Base-by-base conservation (phyloP, 2,329 filamentous ascomycete genomes). In the Colletotrichum viniferum region DNA sequence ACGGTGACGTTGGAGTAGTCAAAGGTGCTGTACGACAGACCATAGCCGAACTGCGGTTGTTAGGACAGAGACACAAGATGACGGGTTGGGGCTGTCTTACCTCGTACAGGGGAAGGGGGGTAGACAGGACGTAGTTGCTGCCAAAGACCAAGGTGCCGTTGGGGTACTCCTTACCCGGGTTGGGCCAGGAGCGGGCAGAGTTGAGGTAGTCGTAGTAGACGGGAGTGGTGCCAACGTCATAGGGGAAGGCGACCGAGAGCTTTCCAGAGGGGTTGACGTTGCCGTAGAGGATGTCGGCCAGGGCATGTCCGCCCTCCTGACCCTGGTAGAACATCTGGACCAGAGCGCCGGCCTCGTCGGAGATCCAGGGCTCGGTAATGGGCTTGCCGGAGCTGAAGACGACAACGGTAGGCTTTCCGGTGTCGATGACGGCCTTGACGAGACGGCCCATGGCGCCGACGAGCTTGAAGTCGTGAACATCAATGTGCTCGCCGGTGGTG, bases 301-400 rank as follows among this genome's bases (percentile, higher is more conserved):
- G 87, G 2, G 92, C 92, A 74, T 92, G 85, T 0, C 93, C 92
- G 28, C 92, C 92, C 84, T 94, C 86, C 79, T 94, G 92, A 0
- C 91, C 92, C 8, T 92, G 92, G 79, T 95, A 95, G 84, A 95
- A 95, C 82, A 95, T 93, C 80, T 95, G 93, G 0, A 95, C 85
- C 0, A 95, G 87, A 0, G 92, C 93, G 0, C 91, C 87, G 0
- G 93, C 92, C 30, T 88, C 87, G 36, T 90, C 86, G 1, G 91
- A 92, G 80, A 95, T 93, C 94, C 93, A 95, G 6, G 92, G 88
- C 81, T 95, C 93, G 0, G 93, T 94, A 73, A 95, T 85, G 4
- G 94, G 94, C 81, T 95, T 95, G 61, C 94, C 94, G 12, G 90
- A 92, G 77, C 89, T 91, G 83, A 91, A 92, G 14, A 94, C 91